Evolutionary conservation across 2,329 filamentous ascomycete genomes (phyloP), one percentile per base, ranked within the genome.

Genomic region (Hypoxylon sp.): DNA sequence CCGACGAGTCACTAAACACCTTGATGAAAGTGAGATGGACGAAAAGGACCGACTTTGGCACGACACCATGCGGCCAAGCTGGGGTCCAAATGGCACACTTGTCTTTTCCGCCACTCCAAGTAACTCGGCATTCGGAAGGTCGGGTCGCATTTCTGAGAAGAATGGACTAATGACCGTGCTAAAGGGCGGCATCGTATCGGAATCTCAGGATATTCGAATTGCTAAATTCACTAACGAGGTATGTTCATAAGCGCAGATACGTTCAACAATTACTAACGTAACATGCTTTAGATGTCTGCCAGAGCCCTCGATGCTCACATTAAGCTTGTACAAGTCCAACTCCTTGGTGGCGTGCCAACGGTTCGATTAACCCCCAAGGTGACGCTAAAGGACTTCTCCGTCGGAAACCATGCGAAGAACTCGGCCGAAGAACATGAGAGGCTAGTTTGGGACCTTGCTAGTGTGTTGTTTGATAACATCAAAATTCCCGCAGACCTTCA

Each of bases 401-500:
- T 68, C 5, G 67, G 74, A 2, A 77, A 76, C 59, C 80, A 80
- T 13, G 65, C 68, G 25, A 77, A 73, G 58, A 78, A 76, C 69
- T 80, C 82, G 14, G 83, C 83, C 21, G 83, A 79, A 59, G 79
- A 82, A 19, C 88, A 93, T 63, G 93, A 97, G 79, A 88, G 89
- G 74, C 84, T 89, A 13, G 89, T 96, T 0, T 99, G 97, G 96
- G 87, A 93, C 67, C 84, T 99, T 36, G 91, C 93, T 0, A 92
- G 92, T 63, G 90, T 98, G 38, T 85, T 99, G 2, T 99, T 97
- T 75, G 94, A 97, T 71, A 84, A 89, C n/a, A 68, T 89, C 10
- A 82, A 82, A 14, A 76, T 85, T 30, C 79, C 82, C 2, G 63
- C 79, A 2, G 81, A 84, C 11, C 75, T 84, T 7, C 74, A 82